Evolutionary conservation across 768 basidiomycete species (phyloP), one percentile per base, ranked within the genome.

Genomic region (Sarcomyxa edulis): DNA sequence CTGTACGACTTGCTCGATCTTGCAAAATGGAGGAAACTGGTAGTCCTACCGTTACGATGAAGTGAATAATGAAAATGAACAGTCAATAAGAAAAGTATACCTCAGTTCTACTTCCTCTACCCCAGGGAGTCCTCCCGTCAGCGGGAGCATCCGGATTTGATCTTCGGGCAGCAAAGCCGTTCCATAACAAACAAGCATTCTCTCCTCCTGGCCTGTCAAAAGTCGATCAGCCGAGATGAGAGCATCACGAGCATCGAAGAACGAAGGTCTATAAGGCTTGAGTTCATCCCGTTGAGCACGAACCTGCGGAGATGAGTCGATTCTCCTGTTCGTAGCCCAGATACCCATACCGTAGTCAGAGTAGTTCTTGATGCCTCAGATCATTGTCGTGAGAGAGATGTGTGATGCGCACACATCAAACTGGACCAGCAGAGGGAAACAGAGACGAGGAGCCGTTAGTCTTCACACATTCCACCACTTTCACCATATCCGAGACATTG

Each of bases 401-500:
- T 32, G 24, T 15, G 18, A 23, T 18, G 7, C 6, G 16, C 2
- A 28, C 2, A 48, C n/a, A 24, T 27, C 1, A 14, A 50, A 7
- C 40, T 35, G 29, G 19, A 16, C 10, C 4, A 32, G 35, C 5
- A 41, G 6, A 4, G 34, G 18, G 9, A 8, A 2, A 6, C 26
- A 0, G 39, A 10, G 11, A 32, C 14, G 24, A 15, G 3, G 4
- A 6, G 0, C 59, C 66, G 30, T 40, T 93, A 96, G 10, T 93
- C 93, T 63, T 96, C 92, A 48, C 94, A 93, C 94, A 97, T 97
- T 18, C 93, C 95, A 26, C 95, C 95, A 20, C 81, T 73, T 66
- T 98, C 93, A 36, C 95, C 94, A 82, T 86, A 98, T 8, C 90
- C 91, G 40, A 98, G 79, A 58, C 94, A 96, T 2, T 86, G 88